These are phyloP conservation scores for Malassezia caprae DNA, from an alignment of 1,284 basidiomycete species.

Conservation along the genomic window DNA sequence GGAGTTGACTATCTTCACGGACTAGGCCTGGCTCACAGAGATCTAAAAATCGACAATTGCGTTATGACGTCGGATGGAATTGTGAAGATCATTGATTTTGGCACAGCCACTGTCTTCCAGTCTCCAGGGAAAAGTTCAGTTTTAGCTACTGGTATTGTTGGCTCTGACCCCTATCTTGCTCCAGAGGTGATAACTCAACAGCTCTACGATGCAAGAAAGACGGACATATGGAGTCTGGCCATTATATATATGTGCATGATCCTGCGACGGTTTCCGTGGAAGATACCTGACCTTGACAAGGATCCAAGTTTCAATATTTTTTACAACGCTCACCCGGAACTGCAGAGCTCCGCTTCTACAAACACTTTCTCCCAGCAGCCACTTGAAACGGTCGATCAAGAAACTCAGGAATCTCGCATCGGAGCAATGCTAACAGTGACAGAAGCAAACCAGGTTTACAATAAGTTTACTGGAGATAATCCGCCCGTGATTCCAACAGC, in stretches of 20 bases:
- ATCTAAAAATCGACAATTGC: conserved; percentile 98
- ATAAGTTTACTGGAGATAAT: conserved; percentile 3
- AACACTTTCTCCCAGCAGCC: not conserved
- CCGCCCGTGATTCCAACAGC: conserved; percentile 2
- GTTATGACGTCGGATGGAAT: conserved; percentile 90
- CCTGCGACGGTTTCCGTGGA: conserved; percentile 95
- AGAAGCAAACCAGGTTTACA: not conserved
- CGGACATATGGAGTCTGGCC: conserved; percentile 95
- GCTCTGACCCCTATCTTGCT: conserved; percentile 94
- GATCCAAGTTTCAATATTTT: conserved; percentile 86
- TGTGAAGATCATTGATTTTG: conserved; percentile 99
- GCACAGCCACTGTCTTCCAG: conserved; percentile 96
- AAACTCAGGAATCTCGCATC: conserved; percentile 8
- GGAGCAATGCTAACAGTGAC: not conserved
- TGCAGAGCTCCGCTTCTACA: conserved; percentile 51
- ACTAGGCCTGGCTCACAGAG: conserved; percentile 92
- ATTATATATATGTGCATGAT: conserved; percentile 99
- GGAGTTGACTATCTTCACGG: conserved; percentile 96
- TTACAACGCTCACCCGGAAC: conserved; percentile 79
- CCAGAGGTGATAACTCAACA: conserved; percentile 78
- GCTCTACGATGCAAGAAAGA: conserved; percentile 87
- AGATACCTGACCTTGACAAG: conserved; percentile 85
- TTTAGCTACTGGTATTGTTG: conserved; percentile 77
- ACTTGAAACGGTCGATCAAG: not conserved
- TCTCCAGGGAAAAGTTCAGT: conserved; percentile 63